phyloP scores from a whole-genome alignment of 2,329 filamentous ascomycete genomes.

The Aspergillus brunneoviolaceus region DNA sequence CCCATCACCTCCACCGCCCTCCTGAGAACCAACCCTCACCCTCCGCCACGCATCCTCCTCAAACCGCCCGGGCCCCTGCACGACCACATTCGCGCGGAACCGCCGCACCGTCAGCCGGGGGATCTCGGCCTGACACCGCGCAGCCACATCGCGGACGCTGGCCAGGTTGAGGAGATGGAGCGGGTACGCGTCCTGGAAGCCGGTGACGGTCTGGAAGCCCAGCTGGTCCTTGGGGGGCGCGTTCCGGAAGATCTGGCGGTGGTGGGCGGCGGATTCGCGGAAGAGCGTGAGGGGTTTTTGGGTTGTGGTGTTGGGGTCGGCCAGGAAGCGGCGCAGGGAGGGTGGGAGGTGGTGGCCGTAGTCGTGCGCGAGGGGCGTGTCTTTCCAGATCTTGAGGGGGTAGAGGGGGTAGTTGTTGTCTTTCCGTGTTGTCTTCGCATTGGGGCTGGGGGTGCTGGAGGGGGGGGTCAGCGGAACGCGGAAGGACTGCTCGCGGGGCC shows the following conservation, averaged over 20 bases:
- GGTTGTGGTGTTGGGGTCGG: slow-evolving; percentile 9
- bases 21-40: slow-evolving; percentile 31
- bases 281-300: slow-evolving; percentile 49
- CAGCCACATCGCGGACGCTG: slow-evolving; percentile 53
- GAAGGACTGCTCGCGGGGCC: slow-evolving; percentile 46
- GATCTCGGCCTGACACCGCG: slow-evolving; percentile 39
- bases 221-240: slow-evolving; percentile 53
- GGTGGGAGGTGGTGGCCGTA: slow-evolving; percentile 44
- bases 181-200: slow-evolving; percentile 61
- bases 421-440: not conserved
- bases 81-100: slow-evolving; percentile 59
- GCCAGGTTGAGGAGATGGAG: slow-evolving; percentile 57
- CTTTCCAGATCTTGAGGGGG: slow-evolving; percentile 57
- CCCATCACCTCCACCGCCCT: not conserved
- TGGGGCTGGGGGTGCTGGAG: too few species aligned
- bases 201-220: slow-evolving; percentile 54
- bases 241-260: slow-evolving; percentile 54
- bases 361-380: slow-evolving; percentile 46
- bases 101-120: slow-evolving; percentile 52
- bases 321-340: slow-evolving; percentile 51
- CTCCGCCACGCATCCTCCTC: slow-evolving; percentile 59
- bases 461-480: slow-evolving; percentile 54
- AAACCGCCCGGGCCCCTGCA: slow-evolving; percentile 54
- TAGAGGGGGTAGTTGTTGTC: slow-evolving; percentile 44
- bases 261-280: slow-evolving; percentile 47